phyloP scores from a whole-genome alignment of 805 yeast species.

The Scheffersomyces coipomensis region DNA sequence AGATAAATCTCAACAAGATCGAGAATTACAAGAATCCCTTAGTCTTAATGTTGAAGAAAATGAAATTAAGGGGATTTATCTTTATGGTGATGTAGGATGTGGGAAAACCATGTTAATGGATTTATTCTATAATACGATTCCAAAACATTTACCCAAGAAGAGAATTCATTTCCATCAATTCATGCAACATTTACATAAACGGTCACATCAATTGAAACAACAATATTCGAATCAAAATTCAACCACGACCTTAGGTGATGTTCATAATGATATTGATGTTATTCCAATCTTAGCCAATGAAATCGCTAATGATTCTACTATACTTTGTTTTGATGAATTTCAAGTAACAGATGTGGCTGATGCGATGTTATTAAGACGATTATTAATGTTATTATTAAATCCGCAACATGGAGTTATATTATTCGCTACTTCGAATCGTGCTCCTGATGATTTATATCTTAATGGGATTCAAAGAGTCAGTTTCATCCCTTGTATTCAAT shows the following conservation, averaged over 20 bases:
- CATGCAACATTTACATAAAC: slow-evolving; percentile 90
- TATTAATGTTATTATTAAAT: slow-evolving; percentile 63
- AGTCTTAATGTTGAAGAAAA: slow-evolving; percentile 19
- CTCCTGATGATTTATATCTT: slow-evolving; percentile 89
- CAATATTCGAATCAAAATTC: slow-evolving; percentile 56
- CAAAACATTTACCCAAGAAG: slow-evolving; percentile 69
- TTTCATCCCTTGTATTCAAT: slow-evolving; percentile 87
- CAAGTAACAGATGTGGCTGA: slow-evolving; percentile 99
- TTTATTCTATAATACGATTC: slow-evolving; percentile 82
- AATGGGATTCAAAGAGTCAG: slow-evolving; percentile 93
- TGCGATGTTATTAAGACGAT: slow-evolving; percentile 88
- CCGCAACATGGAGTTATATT: slow-evolving; percentile 79
- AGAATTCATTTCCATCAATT: slow-evolving; percentile 95
- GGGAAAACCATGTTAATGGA: slow-evolving; percentile 99
- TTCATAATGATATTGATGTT: slow-evolving; percentile 67
- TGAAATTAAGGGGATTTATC: slow-evolving; percentile 75
- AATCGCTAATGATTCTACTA: slow-evolving; percentile 70
- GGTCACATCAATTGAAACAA: slow-evolving; percentile 71
- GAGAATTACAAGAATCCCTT: too few relatives aligned
- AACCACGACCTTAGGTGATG: too few relatives aligned
- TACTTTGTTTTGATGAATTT: slow-evolving; percentile 93
- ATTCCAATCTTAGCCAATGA: slow-evolving; percentile 83
- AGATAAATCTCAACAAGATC: not conserved
- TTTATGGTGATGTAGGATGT: slow-evolving; percentile 97
- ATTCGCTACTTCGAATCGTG: slow-evolving; percentile 93